Evolutionary conservation across 176 grass and related monocot genomes (phyloP), one percentile per base, ranked within the genome.

Genomic region (Carex kokanica): DNA sequence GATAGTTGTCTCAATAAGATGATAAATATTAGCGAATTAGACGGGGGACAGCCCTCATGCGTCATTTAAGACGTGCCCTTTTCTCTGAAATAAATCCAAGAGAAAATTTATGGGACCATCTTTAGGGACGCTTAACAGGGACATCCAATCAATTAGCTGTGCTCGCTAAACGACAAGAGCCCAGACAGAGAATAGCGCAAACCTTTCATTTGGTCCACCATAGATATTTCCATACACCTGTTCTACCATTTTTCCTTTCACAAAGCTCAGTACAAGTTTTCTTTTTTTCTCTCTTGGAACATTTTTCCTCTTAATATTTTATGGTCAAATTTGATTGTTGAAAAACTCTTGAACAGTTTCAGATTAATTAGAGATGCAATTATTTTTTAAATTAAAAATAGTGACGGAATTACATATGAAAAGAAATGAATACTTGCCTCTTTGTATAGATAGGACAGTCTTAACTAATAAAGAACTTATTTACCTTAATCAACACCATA

Each of bases 61-160:
- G 21, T 82, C 80, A 82, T 82, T 82, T 67, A 82, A 82, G 60
- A 51, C 36, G 61, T 47, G 56, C 41, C 80, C 67, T 82, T 82
- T 82, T 82, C 61, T 49, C 18, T 66, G 38, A 51, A 82, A 64
- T 82, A 82, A 82, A 82, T 82, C 60, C 61, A 82, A 82, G 60
- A 14, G 24, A 52, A 24, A 17, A 24, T 51, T 27, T 51, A 5
- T 38, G 80, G 80, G 80, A 67, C 80, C 80, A 82, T 67, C 10
- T 65, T 65, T 65, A 5, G 41, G 60, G 60, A 67, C 60, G 38
- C 60, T 45, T 63, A 63, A 63, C 61, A 47, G 40, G 60, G 40
- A 53, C 41, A 41, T 14, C 12, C 60, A 82, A 82, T 82, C 79
- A 82, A 82, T 65, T 52, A 29, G 12, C 80, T 82, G 80, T 67